Evolutionary conservation across 305 asterid species (phyloP).

Genomic region (Euphrasia arctica): DNA sequence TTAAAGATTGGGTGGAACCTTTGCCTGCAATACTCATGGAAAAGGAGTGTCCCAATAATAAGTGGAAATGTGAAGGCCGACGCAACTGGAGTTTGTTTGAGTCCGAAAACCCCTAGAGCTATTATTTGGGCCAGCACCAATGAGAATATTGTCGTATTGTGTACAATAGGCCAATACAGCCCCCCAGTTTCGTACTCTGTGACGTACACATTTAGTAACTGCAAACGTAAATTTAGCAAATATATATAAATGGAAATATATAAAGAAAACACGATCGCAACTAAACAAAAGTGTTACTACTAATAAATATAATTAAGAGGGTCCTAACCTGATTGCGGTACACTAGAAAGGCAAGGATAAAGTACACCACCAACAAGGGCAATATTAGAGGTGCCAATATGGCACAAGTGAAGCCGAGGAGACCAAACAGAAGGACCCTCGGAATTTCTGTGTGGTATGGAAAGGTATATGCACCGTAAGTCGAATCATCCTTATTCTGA

Average conservation of each 20-base stretch:
- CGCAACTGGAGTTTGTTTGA: slow-evolving; percentile 72
- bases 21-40: slow-evolving; percentile 76
- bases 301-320: slow-evolving; percentile 1
- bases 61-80: slow-evolving; percentile 74
- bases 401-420: slow-evolving; percentile 84
- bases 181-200: slow-evolving; percentile 88
- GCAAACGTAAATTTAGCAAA: slow-evolving; percentile 27
- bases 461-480: slow-evolving; percentile 63
- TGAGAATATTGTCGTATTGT: slow-evolving; percentile 80
- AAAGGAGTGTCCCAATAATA: slow-evolving; percentile 73
- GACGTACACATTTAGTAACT: slow-evolving; percentile 84
- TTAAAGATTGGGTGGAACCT: slow-evolving; percentile 73
- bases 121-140: slow-evolving; percentile 81
- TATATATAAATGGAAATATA: slow-evolving; percentile 6
- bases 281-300: not conserved
- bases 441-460: slow-evolving; percentile 98
- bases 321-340: slow-evolving; percentile 83
- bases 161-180: slow-evolving; percentile 87
- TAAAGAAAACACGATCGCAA: not conserved
- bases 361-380: slow-evolving; percentile 86
- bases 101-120: slow-evolving; percentile 82
- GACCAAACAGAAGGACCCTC: slow-evolving; percentile 73
- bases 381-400: slow-evolving; percentile 77
- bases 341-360: slow-evolving; percentile 81
- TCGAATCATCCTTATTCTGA: slow-evolving; percentile 51